Conservation (phyloP, 2,329 filamentous ascomycete genomes). For the Colletotrichum tropicale region DNA sequence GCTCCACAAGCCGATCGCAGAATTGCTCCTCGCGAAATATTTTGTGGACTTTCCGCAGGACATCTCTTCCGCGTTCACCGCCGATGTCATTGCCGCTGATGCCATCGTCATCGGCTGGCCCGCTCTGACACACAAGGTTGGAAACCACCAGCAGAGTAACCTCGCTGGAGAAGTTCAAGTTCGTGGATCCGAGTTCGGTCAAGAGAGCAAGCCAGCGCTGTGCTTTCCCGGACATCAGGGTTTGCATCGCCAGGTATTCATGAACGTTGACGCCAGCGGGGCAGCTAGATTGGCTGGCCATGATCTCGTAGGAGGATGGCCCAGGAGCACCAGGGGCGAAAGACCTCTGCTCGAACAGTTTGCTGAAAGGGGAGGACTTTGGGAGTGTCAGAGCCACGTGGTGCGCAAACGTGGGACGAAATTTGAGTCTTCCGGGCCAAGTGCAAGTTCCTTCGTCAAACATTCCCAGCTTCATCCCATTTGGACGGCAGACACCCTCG, state of each 20-base stretch:
- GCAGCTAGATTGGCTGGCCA: constrained; percentile 54
- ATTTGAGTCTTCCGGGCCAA: constrained; percentile 40
- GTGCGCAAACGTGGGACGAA: constrained; percentile 45
- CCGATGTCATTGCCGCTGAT: not conserved
- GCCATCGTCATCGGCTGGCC: constrained; percentile 41
- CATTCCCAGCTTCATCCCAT: constrained; percentile 50
- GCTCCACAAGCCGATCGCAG: constrained; percentile 48
- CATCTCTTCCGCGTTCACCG: constrained; percentile 17
- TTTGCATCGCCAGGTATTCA: constrained; percentile 59
- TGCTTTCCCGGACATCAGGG: constrained; percentile 46
- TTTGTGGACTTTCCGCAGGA: constrained; percentile 50
- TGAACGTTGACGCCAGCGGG: constrained; percentile 49
- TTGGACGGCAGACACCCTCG: constrained; percentile 44
- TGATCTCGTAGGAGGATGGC: constrained; percentile 59
- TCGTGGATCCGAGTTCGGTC: constrained; percentile 52
- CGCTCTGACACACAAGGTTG: constrained; percentile 59
- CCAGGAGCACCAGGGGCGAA: constrained; percentile 35
- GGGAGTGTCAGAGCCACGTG: constrained; percentile 46
- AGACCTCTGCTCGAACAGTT: constrained; percentile 21
- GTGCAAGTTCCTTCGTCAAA: constrained; percentile 42
- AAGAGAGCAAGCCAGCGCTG: constrained; percentile 56
- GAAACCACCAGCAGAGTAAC: constrained; percentile 52
- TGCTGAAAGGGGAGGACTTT: constrained; percentile 35
- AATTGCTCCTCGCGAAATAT: constrained; percentile 56
- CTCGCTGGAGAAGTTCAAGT: constrained; percentile 65